Conservation (phyloP, 139 green algal species). For the Marvania coccoides region DNA sequence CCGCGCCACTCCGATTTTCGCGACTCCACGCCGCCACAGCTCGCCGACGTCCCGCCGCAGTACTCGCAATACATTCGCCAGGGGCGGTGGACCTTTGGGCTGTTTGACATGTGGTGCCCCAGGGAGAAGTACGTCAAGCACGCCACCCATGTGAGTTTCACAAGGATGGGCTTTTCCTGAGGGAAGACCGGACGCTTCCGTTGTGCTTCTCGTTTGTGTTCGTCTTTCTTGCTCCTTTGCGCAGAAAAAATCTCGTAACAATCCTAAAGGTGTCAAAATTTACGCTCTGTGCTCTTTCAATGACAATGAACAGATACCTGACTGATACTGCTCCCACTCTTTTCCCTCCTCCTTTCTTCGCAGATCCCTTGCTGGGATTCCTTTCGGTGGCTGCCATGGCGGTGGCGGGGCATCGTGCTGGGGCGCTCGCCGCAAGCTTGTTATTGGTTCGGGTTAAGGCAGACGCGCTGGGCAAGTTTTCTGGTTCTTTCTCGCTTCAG, state of each 20-base stretch:
- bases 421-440: constrained; percentile 17
- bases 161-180: no score
- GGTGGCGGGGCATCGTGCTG: constrained; percentile 24
- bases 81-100: constrained; percentile 25
- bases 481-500: no score
- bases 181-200: no score
- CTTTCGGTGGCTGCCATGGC: constrained; percentile 20
- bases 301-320: neutral
- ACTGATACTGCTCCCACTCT: neutral
- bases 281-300: neutral
- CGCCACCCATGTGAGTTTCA: no score
- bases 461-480: constrained; percentile 39
- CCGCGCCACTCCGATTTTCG: constrained; percentile 20
- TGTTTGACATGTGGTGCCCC: constrained; percentile 27
- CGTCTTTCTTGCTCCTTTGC: no score
- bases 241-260: neutral
- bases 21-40: constrained; percentile 2
- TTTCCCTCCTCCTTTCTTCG: neutral
- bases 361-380: constrained; percentile 40
- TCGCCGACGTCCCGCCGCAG: neutral
- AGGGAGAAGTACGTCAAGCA: constrained; percentile 31
- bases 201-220: no score
- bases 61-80: constrained; percentile 14
- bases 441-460: constrained; percentile 29
- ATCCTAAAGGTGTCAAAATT: neutral